Conservation (phyloP, 768 basidiomycete genomes). For the Leccinum disarticulatum region DNA sequence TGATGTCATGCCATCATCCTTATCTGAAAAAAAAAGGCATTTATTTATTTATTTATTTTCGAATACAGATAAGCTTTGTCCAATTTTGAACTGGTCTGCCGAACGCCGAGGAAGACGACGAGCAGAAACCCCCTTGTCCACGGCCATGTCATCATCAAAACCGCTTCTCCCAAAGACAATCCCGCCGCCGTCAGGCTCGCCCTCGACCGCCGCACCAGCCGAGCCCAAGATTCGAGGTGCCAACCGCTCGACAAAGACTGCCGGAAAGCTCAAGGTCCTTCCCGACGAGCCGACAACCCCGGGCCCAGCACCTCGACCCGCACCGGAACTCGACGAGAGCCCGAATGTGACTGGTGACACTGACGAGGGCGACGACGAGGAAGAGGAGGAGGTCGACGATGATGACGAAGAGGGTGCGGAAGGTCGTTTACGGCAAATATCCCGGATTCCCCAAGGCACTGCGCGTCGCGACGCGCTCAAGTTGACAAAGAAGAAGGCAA, state of each 20-base stretch:
- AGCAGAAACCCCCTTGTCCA: slow-evolving; percentile 2
- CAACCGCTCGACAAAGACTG: slow-evolving; percentile 77
- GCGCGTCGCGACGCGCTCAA: slow-evolving; percentile 87
- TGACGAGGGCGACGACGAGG: slow-evolving; percentile 69
- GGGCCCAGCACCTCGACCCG: slow-evolving; percentile 30
- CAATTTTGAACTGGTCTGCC: slow-evolving; percentile 16
- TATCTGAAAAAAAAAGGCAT: too few relatives aligned
- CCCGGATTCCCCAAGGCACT: slow-evolving; percentile 91
- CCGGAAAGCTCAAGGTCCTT: slow-evolving; percentile 84
- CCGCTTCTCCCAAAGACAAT: slow-evolving; percentile 35
- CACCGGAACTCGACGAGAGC: slow-evolving; percentile 40
- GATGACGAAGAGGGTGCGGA: slow-evolving; percentile 56
- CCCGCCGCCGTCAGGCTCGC: slow-evolving; percentile 9
- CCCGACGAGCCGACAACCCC: slow-evolving; percentile 75
- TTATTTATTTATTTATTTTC: slow-evolving; percentile 10
- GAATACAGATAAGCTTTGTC: background rate
- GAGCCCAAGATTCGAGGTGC: slow-evolving; percentile 68
- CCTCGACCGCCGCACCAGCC: slow-evolving; percentile 6
- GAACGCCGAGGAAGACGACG: slow-evolving; percentile 17
- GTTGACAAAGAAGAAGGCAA: slow-evolving; percentile 93
- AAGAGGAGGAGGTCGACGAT: slow-evolving; percentile 53
- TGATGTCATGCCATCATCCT: slow-evolving; percentile 14
- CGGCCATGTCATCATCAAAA: slow-evolving; percentile 29
- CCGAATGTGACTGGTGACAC: slow-evolving; percentile 55
- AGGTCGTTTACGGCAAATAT: slow-evolving; percentile 66